A percentile compares a stretch with the other conserved stretches of the same genome.
These are phyloP conservation scores for Phlegmacium glaucopus DNA, from an alignment of 768 basidiomycete genomes.

Conservation along the genomic window DNA sequence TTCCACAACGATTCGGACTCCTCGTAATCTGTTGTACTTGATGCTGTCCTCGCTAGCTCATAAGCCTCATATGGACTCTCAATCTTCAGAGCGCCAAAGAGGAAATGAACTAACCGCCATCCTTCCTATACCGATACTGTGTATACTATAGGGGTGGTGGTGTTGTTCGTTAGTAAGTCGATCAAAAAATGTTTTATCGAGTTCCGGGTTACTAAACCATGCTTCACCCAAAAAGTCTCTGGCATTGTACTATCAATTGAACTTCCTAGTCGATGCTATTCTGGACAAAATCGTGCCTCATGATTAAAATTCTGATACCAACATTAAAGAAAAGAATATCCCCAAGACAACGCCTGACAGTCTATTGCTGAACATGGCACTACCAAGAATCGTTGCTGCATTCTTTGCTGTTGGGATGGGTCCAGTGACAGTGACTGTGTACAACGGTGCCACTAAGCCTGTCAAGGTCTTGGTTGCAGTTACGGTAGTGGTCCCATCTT, in stretches of 20 bases:
- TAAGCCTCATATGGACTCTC: background rate
- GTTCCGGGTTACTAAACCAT: background rate
- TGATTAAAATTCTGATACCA: no score
- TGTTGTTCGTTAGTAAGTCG: conserved; percentile 25
- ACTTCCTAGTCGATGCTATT: conserved; percentile 24
- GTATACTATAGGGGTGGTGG: no score
- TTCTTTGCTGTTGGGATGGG: background rate
- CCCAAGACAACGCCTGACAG: no score
- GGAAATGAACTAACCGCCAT: conserved; percentile 16
- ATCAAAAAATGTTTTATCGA: background rate
- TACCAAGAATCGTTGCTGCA: no score
- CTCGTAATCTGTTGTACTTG: no score
- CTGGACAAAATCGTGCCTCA: conserved; percentile 15
- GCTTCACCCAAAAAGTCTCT: conserved; percentile 18
- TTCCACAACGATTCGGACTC: no score
- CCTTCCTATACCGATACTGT: conserved; percentile 22
- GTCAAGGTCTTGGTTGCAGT: background rate
- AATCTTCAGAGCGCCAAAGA: conserved; percentile 24
- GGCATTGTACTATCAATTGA: conserved; percentile 23
- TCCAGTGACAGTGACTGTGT: background rate
- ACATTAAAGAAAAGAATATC: no score
- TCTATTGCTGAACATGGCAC: no score
- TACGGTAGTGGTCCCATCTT: background rate
- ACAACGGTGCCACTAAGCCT: background rate
- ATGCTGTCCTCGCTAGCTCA: no score